These are phyloP conservation scores for Globisporangium uncinulatum DNA, from an alignment of 352 stramenopile species.

Conservation along the genomic window DNA sequence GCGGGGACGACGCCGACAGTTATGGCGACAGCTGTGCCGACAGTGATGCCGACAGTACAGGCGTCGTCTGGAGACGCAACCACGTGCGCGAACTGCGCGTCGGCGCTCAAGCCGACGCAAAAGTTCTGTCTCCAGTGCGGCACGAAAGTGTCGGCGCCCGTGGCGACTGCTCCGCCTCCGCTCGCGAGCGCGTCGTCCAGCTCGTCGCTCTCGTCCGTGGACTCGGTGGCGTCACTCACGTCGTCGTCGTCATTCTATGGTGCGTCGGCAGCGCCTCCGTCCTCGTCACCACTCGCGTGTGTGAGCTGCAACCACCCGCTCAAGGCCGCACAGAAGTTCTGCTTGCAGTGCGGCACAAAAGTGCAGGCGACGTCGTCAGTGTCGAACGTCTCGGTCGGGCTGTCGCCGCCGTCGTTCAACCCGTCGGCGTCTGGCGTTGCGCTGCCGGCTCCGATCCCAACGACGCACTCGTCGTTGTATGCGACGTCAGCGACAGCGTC, in stretches of 20 bases:
- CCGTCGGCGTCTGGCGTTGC: constrained; percentile 28
- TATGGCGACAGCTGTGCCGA: not conserved
- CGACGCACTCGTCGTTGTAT: constrained; percentile 23
- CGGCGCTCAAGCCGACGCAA: constrained; percentile 46
- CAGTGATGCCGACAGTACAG: constrained; percentile 3
- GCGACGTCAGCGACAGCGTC: constrained; percentile 19
- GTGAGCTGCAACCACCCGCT: constrained; percentile 42
- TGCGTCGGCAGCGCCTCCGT: constrained; percentile 10
- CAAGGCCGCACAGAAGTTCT: constrained; percentile 71
- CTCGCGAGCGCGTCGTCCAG: constrained; percentile 4
- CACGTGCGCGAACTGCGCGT: constrained; percentile 39
- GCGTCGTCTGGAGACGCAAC: constrained; percentile 9
- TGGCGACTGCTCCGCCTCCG: constrained; percentile 1
- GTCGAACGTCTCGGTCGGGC: not conserved
- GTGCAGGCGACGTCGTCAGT: constrained; percentile 13
- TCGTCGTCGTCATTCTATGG: constrained; percentile 15
- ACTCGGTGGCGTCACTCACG: constrained; percentile 2
- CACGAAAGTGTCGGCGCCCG: constrained; percentile 34
- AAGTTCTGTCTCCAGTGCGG: constrained; percentile 82
- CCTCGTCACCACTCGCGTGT: constrained; percentile 21
- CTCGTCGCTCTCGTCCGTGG: not conserved
- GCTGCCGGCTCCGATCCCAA: constrained; percentile 54
- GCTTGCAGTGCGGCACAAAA: constrained; percentile 71
- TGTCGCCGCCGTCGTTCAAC: constrained; percentile 22
- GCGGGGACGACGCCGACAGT: not conserved